phyloP scores from a whole-genome alignment of 495 filamentous ascomycete genomes.

The Trichoderma erinaceum region DNA sequence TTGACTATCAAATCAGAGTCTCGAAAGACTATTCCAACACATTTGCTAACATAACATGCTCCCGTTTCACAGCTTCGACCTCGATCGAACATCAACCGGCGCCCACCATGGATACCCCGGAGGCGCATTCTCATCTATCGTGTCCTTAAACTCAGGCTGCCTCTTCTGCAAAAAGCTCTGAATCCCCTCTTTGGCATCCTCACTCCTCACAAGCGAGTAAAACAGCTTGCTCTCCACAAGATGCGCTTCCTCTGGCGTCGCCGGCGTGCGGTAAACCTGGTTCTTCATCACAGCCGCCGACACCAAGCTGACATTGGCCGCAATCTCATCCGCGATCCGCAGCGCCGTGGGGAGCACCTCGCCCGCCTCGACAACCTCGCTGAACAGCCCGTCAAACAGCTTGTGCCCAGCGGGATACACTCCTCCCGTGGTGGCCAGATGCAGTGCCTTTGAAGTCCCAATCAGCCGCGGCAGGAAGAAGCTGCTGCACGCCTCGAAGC shows the following conservation, averaged over 20 bases:
- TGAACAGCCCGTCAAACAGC: slow-evolving; percentile 50
- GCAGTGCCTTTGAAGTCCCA: slow-evolving; percentile 50
- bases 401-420: slow-evolving; percentile 36
- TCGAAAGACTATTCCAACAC: too few species aligned
- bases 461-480: slow-evolving; percentile 59
- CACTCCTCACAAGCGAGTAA: slow-evolving; percentile 46
- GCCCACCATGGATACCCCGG: slow-evolving; percentile 46
- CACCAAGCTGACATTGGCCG: slow-evolving; percentile 50
- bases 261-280: slow-evolving; percentile 51
- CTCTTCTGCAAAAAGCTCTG: slow-evolving; percentile 44
- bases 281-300: slow-evolving; percentile 51
- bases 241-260: slow-evolving; percentile 51
- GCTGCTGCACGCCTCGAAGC: slow-evolving; percentile 57
- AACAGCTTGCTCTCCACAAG: slow-evolving; percentile 53
- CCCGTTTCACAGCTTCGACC: slow-evolving; percentile 20
- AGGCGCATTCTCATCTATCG: slow-evolving; percentile 41
- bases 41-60: neutral
- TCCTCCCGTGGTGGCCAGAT: slow-evolving; percentile 46
- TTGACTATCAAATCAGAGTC: too few species aligned
- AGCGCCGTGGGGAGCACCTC: slow-evolving; percentile 51
- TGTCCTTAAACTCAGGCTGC: slow-evolving; percentile 46
- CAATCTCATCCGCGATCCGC: slow-evolving; percentile 52
- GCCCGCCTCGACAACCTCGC: slow-evolving; percentile 45
- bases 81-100: slow-evolving; percentile 12
- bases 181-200: slow-evolving; percentile 45